Evolutionary conservation across 768 basidiomycete genomes (phyloP), one percentile per base, ranked within the genome.

Genomic region (Trametes maxima): DNA sequence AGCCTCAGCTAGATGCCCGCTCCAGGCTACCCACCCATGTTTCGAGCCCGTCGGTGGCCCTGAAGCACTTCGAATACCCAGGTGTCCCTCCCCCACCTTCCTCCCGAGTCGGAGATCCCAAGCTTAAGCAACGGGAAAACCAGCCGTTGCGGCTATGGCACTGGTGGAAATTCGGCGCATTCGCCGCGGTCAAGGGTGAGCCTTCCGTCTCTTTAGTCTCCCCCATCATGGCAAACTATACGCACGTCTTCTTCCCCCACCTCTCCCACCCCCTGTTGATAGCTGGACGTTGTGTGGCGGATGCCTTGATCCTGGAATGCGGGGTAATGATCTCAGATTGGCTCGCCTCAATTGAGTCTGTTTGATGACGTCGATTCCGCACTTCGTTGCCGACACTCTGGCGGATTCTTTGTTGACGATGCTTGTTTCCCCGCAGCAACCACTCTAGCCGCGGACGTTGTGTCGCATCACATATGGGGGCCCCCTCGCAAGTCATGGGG

Each of bases 401-500:
- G 62, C 67, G 83, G 44, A 39, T 43, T 54, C 44, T 36, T 12
- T 57, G 49, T 55, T 52, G 48, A 62, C 62, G 17, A 42, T 44
- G 24, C 40, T 35, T 37, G 25, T 40, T 33, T 36, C 48, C 2
- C 14, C 28, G 14, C 69, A 80, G 81, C 78, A 1, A 76, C 75
- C 14, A 74, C 75, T 2, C 68, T 86, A 6, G 85, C 87, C 3
- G 76, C 80, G 13, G 94, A 92, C 54, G 80, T 97, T 24, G 73
- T 96, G 48, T 78, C 82, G 7, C 90, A 97, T 71, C 85, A 88
- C 63, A 76, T 98, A 42, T 89, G 86, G 79, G 96, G 96, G 3
- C 95, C 96, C 0, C 86, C 89, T 44, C 86, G 87, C 70, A 90
- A 90, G 70, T 87, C 89, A 6, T 99, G 96, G 96, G 94, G 95